phyloP scores from a whole-genome alignment of 2,329 filamentous ascomycete genomes.

The Aspergillus latus region DNA sequence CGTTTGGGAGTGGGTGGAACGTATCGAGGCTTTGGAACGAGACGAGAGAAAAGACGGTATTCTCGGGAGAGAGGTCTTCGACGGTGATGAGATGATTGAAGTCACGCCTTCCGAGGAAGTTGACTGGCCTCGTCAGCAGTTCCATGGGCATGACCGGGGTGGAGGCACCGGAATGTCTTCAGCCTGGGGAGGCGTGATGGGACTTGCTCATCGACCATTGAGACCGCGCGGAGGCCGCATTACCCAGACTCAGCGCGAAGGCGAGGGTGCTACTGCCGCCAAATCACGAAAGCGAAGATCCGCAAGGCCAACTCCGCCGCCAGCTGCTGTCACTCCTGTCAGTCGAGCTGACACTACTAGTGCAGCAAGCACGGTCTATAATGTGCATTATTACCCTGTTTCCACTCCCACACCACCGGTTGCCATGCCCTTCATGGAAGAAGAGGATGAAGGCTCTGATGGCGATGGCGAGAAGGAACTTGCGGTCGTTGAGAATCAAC shows the following conservation, averaged over 20 bases:
- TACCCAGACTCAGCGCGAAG: slow-evolving; percentile 15
- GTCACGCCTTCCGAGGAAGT: slow-evolving; percentile 60
- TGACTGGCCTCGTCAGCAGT: slow-evolving; percentile 44
- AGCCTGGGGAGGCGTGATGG: slow-evolving; percentile 42
- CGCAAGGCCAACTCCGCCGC: slow-evolving; percentile 43
- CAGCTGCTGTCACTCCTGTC: slow-evolving; percentile 55
- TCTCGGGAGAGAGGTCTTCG: slow-evolving; percentile 84
- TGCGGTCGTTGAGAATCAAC: slow-evolving; percentile 15
- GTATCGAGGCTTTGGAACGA: slow-evolving; percentile 86
- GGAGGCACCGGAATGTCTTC: slow-evolving; percentile 37
- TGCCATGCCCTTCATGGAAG: slow-evolving; percentile 35
- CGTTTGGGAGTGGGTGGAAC: slow-evolving; percentile 97
- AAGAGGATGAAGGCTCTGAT: slow-evolving; percentile 30
- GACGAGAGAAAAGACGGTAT: slow-evolving; percentile 95
- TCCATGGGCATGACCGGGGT: slow-evolving; percentile 41
- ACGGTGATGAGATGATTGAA: slow-evolving; percentile 90
- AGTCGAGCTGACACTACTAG: slow-evolving; percentile 62
- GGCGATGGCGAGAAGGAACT: slow-evolving; percentile 27
- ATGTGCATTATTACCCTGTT: slow-evolving; percentile 60
- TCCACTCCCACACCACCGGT: slow-evolving; percentile 48
- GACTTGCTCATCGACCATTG: slow-evolving; percentile 37
- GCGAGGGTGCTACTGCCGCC: slow-evolving; percentile 17
- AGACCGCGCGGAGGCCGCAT: slow-evolving; percentile 34
- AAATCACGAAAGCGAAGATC: slow-evolving; percentile 21
- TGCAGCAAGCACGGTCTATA: slow-evolving; percentile 64